Evolutionary conservation across 306 rosid species (phyloP), one percentile per base, ranked within the genome.

Genomic region (Spatholobus suberectus): DNA sequence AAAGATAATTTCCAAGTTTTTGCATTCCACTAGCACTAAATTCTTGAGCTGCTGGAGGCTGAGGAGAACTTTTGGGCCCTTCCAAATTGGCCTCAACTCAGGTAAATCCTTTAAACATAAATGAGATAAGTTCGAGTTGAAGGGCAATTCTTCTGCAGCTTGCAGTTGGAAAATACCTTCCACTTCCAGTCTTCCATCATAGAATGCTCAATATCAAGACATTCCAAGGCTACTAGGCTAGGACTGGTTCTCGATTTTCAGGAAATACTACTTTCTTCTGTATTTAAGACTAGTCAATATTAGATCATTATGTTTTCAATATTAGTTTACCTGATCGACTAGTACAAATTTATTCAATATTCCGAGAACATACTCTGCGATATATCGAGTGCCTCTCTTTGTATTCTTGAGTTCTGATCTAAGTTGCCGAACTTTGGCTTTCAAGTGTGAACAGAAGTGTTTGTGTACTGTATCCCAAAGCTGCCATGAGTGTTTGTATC

Each of bases 1-100:
- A 66, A 77, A 77, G 62, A 78, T 49, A 32, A 21, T 78, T 78
- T 23, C 66, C 75, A 78, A 78, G 40, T 78, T 78, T 66, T 54
- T 51, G 17, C 75, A 66, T 66, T 32, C 75, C 32, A 66, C 66
- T 3, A 78, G 67, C 26, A 66, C 54, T 69, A 78, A 47, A 47
- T 40, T 29, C 75, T 66, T 13, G 44, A 78, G 82, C 21, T 66
- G 66, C 38, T 49, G 66, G 2, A 78, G 75, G 51, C 1, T 49
- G 11, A 66, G 82, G 52, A 65, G 24, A 66, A 47, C 73, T 49
- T 78, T 66, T 21, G 82, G 82, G 12, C 75, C 52, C 27, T 49
- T 66, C 82, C 75, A 78, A 66, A 65, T 66, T 6, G 18, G 20
- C 13, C 54, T 49, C 66, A 78, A 78, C 38, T 78, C 54, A 23